Evolutionary conservation across 495 filamentous ascomycete genomes (phyloP).

Genomic region (Penicillium cosmopolitanum): DNA sequence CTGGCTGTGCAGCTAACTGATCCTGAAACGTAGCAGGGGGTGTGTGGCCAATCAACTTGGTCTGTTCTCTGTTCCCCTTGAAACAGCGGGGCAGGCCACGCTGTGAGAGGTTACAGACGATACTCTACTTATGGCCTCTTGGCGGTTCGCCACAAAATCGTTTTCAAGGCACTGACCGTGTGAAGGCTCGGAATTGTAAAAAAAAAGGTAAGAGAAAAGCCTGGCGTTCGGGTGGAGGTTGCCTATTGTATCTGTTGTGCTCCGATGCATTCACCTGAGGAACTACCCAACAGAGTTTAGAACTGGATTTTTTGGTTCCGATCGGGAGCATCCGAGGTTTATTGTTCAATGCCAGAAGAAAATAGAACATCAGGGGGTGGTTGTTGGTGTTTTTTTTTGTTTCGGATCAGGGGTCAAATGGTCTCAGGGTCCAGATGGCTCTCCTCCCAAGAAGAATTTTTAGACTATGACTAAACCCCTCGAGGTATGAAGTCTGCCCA

Average conservation of each 20-base stretch:
- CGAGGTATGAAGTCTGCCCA: too few relatives aligned
- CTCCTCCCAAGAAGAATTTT: not conserved
- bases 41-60: constrained; percentile 23
- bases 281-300: not conserved
- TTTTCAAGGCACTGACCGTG: not conserved
- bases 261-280: not conserved
- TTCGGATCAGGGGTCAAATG: not conserved
- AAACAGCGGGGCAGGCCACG: constrained; percentile 19
- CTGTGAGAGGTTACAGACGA: constrained; percentile 3
- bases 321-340: not conserved
- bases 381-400: not conserved
- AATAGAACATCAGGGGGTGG: not conserved
- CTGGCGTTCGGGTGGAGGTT: not conserved
- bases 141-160: not conserved
- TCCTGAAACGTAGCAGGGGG: constrained; percentile 31
- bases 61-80: constrained; percentile 12
- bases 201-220: not conserved
- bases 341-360: too few relatives aligned
- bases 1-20: constrained; percentile 5
- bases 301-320: not conserved
- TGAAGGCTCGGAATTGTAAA: not conserved
- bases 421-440: not conserved
- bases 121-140: not conserved
- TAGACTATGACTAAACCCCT: too few relatives aligned
- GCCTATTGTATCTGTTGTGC: not conserved